Base-by-base conservation (phyloP, 805 yeast genomes). In the Candida michaelii region DNA sequence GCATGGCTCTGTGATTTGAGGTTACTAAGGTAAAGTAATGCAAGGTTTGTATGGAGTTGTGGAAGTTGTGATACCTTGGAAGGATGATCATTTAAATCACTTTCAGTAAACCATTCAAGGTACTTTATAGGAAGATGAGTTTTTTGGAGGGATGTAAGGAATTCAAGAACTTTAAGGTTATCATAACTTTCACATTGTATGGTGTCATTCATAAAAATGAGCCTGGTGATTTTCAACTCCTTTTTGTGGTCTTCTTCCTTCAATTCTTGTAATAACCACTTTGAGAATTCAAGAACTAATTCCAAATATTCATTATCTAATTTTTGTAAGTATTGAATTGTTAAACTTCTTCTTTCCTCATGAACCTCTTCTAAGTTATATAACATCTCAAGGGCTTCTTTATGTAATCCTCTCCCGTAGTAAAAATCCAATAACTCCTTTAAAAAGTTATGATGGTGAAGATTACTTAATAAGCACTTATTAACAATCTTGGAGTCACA, bases 361-460 rank as follows among this genome's bases (percentile, higher is more conserved):
- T 21, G 5, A 21, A 21, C 23, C 23, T 21, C 23, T 21, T 21
- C 8, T 21, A 60, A 39, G 9, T 53, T 60, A n/a, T 66, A 62
- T 14, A 91, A 65, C 55, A 86, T 71, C 4, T 71, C 63, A 31
- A 93, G 64, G 0, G 97, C 95, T 39, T 82, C 79, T 6, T 67
- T 65, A 60, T 89, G 96, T 36, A 76, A 56, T 1, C 63, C 57
- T 40, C 83, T 69, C n/a, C 83, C 78, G 50, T 69, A 81, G 52
- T 84, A 87, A 55, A 87, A 90, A 54, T 86, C 95, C 7, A 88
- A 73, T 31, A 90, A 67, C 52, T 89, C 97, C 24, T 76, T 75
- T 51, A 77, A 77, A 55, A 78, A 74, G 2, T 53, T 52, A 19
- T 60, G 63, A 2, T 45, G 33, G 32, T 58, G 58, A 10, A 61